Percentiles rank a stretch among this genome's conserved stretches.
Conservation (phyloP, 2,329 filamentous ascomycete genomes). For the Stachybotrys echinatus region DNA sequence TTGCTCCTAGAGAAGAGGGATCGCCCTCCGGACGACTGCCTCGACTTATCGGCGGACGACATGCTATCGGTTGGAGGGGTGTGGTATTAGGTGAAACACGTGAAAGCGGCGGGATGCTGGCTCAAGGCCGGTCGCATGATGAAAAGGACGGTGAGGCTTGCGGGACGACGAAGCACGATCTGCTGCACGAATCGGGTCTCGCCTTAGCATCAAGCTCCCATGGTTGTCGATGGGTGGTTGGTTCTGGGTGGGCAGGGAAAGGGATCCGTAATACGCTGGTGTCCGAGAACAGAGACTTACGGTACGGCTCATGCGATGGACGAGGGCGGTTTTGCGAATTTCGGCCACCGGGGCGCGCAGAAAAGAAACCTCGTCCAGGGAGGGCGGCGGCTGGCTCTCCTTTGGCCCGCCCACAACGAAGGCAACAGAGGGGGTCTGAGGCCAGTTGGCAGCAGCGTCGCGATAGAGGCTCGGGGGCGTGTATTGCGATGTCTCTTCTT, state of each 20-base stretch:
- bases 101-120: slow-evolving; percentile 26
- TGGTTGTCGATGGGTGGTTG: background rate
- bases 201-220: background rate
- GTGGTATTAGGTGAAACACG: slow-evolving; percentile 21
- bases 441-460: background rate
- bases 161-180: background rate
- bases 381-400: too few relatives aligned
- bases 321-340: background rate
- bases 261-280: background rate
- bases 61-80: slow-evolving; percentile 25
- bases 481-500: background rate
- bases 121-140: slow-evolving; percentile 36
- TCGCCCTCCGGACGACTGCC: slow-evolving; percentile 69
- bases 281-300: background rate
- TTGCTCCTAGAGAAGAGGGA: slow-evolving; percentile 89
- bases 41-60: slow-evolving; percentile 69
- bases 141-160: slow-evolving; percentile 7
- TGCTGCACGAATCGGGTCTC: background rate
- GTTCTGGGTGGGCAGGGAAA: background rate
- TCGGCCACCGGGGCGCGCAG: background rate
- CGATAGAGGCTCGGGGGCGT: background rate
- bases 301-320: background rate
- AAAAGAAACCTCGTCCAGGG: background rate
- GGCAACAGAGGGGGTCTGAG: background rate
- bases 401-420: too few relatives aligned